Percentiles rank a stretch among this genome's conserved stretches.
phyloP scores from a whole-genome alignment of 2,329 filamentous ascomycete genomes.

The Penicillium sp. region DNA sequence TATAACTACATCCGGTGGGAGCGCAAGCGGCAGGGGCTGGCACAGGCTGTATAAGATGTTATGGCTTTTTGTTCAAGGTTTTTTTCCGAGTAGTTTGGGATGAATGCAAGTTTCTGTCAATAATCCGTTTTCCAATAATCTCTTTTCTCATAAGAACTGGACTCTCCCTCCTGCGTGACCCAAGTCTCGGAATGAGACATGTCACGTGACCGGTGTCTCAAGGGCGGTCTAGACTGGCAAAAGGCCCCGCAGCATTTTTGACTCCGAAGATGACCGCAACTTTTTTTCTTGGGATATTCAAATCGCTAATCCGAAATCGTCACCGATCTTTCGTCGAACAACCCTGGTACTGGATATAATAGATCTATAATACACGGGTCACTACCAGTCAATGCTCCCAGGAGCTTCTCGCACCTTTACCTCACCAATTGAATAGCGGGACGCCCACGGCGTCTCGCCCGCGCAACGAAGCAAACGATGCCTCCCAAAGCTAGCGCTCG shows the following conservation, averaged over 20 bases:
- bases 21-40: slow-evolving; percentile 9
- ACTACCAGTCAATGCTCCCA: slow-evolving; percentile 8
- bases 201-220: slow-evolving; percentile 19
- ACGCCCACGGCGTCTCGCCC: slow-evolving; percentile 27
- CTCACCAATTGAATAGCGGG: slow-evolving; percentile 12
- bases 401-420: slow-evolving; percentile 11
- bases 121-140: not conserved
- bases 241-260: slow-evolving; percentile 35
- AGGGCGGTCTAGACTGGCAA: slow-evolving; percentile 22
- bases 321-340: not conserved
- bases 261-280: slow-evolving; percentile 26
- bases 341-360: not conserved
- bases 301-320: not conserved
- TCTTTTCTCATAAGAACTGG: too few relatives aligned
- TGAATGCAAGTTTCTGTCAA: slow-evolving; percentile 21
- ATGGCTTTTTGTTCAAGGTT: slow-evolving; percentile 24
- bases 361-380: not conserved
- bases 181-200: too few relatives aligned
- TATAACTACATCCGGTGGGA: slow-evolving; percentile 23
- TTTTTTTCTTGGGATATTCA: slow-evolving; percentile 19
- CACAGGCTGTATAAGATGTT: slow-evolving; percentile 24
- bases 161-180: not conserved
- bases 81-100: slow-evolving; percentile 23
- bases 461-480: slow-evolving; percentile 32
- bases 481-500: slow-evolving; percentile 43